Percentiles rank a stretch among this genome's conserved stretches.
Evolutionary conservation across 164 flowering plant species (phyloP).

Genomic region (grape (Vitis vinifera)): DNA sequence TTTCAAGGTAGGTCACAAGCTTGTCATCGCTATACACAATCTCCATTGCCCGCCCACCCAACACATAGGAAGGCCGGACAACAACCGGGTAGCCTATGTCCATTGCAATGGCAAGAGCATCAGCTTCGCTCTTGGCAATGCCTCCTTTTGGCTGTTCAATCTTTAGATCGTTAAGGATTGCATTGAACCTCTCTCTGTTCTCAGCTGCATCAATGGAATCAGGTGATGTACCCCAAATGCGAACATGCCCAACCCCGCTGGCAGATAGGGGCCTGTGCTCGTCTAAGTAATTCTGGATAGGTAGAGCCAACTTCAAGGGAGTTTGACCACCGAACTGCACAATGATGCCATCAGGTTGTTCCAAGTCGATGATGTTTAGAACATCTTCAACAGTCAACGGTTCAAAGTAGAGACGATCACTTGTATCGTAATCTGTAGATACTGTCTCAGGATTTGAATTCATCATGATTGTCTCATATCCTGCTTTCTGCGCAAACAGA

Average conservation of each 20-base stretch:
- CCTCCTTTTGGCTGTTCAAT: constrained; percentile 90
- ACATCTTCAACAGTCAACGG: constrained; percentile 96
- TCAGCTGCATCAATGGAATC: constrained; percentile 94
- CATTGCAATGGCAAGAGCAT: constrained; percentile 73
- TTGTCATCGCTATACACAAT: constrained; percentile 81
- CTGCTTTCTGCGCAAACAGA: constrained; percentile 57
- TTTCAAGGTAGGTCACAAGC: constrained; percentile 69
- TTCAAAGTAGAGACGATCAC: constrained; percentile 96
- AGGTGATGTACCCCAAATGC: constrained; percentile 89
- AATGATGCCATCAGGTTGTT: constrained; percentile 89
- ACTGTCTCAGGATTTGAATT: constrained; percentile 98
- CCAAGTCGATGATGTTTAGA: constrained; percentile 75
- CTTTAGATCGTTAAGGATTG: constrained; percentile 60
- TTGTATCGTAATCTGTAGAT: constrained; percentile 96
- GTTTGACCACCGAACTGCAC: constrained; percentile 96
- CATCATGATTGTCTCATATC: constrained; percentile 95
- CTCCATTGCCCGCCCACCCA: constrained; percentile 97
- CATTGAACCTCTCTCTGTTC: constrained; percentile 84
- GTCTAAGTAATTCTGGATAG: constrained; percentile 72
- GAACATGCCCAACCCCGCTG: constrained; percentile 66
- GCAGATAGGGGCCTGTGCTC: constrained; percentile 50
- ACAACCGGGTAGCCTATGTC: constrained; percentile 88
- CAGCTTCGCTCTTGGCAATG: constrained; percentile 75
- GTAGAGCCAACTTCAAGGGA: constrained; percentile 78
- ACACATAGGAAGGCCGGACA: constrained; percentile 85